These are phyloP conservation scores for Volvox reticuliferus DNA, from an alignment of 139 green algal species.

Conservation along the genomic window DNA sequence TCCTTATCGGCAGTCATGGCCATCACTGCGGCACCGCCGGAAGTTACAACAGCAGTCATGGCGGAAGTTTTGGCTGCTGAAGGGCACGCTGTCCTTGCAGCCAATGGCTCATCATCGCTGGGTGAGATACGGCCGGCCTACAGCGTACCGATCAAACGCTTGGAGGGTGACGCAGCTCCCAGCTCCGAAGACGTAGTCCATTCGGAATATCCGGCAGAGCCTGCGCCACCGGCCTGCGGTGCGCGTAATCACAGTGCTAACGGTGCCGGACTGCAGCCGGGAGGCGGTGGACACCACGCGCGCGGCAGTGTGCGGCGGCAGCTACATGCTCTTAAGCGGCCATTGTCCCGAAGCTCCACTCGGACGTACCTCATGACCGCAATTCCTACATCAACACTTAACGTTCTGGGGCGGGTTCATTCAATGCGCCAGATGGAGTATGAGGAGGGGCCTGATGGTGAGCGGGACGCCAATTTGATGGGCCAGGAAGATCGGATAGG, in stretches of 20 bases:
- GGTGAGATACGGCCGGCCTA: not conserved
- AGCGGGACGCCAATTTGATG: not conserved
- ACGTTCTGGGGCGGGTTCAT: constrained; percentile 23
- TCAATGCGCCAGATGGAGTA: constrained; percentile 13
- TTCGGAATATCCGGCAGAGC: too few species aligned
- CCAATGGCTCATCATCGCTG: not conserved
- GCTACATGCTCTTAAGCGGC: constrained; percentile 19
- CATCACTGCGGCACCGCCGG: not conserved
- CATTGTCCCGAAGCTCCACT: constrained; percentile 36
- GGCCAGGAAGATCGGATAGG: not conserved
- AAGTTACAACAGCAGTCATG: not conserved
- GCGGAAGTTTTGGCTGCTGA: not conserved
- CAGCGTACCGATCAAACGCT: constrained; percentile 11
- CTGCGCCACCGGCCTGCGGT: not conserved
- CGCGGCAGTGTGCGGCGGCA: constrained; percentile 19
- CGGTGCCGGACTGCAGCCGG: not conserved
- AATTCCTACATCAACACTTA: constrained; percentile 40
- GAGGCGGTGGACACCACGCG: not conserved
- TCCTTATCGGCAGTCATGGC: not conserved
- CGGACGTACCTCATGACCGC: constrained; percentile 17
- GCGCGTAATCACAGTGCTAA: not conserved
- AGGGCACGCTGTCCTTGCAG: not conserved
- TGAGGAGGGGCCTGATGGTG: not conserved
- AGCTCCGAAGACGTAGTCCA: not conserved
- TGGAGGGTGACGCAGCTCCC: not conserved